Conservation (phyloP, 1,139 yeast species). For the Zygotorulaspora mrakii region DNA sequence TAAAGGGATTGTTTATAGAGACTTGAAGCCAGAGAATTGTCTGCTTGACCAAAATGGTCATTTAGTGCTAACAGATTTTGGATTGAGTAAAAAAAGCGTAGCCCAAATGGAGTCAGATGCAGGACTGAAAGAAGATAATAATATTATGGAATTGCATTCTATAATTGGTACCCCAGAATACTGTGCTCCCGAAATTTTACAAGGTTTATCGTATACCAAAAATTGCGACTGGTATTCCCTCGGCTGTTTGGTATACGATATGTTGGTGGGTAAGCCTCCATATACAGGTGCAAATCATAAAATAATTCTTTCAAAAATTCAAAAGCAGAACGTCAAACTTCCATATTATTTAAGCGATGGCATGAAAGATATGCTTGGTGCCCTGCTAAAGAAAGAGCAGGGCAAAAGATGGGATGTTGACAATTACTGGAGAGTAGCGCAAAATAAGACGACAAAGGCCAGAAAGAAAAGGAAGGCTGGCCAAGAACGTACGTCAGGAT, state of each 20-base stretch:
- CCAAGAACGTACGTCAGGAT: slow-evolving; percentile 31
- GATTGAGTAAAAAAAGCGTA: slow-evolving; percentile 66
- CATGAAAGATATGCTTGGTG: slow-evolving; percentile 75
- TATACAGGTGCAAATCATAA: slow-evolving; percentile 87
- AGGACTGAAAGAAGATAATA: slow-evolving; percentile 21
- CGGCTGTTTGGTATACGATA: slow-evolving; percentile 84
- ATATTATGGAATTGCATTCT: slow-evolving; percentile 49
- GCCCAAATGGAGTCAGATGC: slow-evolving; percentile 20
- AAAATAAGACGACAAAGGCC: slow-evolving; percentile 38
- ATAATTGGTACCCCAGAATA: slow-evolving; percentile 93
- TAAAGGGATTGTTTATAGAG: slow-evolving; percentile 85
- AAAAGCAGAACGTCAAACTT: slow-evolving; percentile 56
- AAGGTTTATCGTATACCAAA: slow-evolving; percentile 80
- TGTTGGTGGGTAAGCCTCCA: slow-evolving; percentile 90
- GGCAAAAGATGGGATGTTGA: slow-evolving; percentile 70
- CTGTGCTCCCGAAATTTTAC: slow-evolving; percentile 92
- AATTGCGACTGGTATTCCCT: slow-evolving; percentile 97
- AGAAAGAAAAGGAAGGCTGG: slow-evolving; percentile 45
- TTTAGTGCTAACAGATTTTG: slow-evolving; percentile 86
- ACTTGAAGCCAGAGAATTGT: slow-evolving; percentile 91
- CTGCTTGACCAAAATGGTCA: slow-evolving; percentile 75
- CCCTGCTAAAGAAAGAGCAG: slow-evolving; percentile 71
- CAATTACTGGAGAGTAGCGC: slow-evolving; percentile 34
- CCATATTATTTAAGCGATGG: slow-evolving; percentile 82
- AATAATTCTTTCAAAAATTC: slow-evolving; percentile 74